Percentiles rank a stretch among this genome's conserved stretches.
Evolutionary conservation across 345 rosid genomes (phyloP).

Genomic region (Dimocarpus longan): DNA sequence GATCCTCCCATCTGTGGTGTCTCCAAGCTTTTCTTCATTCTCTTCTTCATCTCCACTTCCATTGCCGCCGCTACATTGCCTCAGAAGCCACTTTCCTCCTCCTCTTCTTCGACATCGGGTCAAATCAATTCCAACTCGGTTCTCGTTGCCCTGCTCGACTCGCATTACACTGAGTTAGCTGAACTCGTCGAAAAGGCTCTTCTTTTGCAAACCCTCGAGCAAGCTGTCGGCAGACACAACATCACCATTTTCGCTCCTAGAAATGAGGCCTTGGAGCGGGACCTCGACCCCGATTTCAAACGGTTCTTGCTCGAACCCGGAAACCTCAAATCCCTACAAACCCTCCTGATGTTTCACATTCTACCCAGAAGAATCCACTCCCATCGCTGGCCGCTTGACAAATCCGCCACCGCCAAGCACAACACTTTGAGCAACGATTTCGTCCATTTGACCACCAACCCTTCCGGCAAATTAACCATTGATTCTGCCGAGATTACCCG

Average conservation of each 20-base stretch:
- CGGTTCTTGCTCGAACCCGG: conserved; percentile 60
- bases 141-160: conserved; percentile 62
- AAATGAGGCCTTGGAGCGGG: conserved; percentile 53
- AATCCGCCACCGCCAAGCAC: background rate
- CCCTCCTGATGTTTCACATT: conserved; percentile 46
- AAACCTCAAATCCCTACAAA: conserved; percentile 48
- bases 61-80: background rate
- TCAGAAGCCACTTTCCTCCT: background rate
- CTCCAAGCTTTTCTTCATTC: too few species aligned
- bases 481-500: conserved; percentile 38
- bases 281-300: conserved; percentile 57
- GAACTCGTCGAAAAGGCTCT: conserved; percentile 60
- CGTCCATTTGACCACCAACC: too few species aligned
- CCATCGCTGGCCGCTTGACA: conserved; percentile 23
- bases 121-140: conserved; percentile 60
- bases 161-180: conserved; percentile 57
- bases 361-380: conserved; percentile 39
- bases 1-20: too few species aligned
- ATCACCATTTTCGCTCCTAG: conserved; percentile 60
- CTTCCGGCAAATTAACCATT: too few species aligned
- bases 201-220: conserved; percentile 52
- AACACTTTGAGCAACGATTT: conserved; percentile 18
- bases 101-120: background rate
- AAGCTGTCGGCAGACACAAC: conserved; percentile 46
- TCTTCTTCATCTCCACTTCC: too few species aligned